These are phyloP conservation scores for Starmera quercuum DNA, from an alignment of 805 yeast species.

Conservation along the genomic window DNA sequence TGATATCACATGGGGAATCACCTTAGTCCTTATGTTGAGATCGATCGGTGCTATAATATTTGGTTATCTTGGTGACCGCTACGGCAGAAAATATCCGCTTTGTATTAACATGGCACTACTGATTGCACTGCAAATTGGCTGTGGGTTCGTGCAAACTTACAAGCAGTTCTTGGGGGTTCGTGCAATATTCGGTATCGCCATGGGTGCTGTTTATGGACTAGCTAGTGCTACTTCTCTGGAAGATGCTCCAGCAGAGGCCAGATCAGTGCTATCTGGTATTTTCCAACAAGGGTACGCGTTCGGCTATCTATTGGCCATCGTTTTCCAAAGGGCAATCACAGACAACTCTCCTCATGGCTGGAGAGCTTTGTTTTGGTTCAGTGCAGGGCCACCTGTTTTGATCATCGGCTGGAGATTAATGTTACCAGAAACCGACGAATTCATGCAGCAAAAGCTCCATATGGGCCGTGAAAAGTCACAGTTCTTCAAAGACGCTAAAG, in stretches of 20 bases:
- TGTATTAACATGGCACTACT: constrained; percentile 37
- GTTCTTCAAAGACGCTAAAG: constrained; percentile 24
- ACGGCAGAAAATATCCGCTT: constrained; percentile 56
- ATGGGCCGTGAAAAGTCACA: constrained; percentile 22
- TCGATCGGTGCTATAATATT: constrained; percentile 59
- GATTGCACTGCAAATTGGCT: constrained; percentile 50
- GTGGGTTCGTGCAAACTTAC: constrained; percentile 52
- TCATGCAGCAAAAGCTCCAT: constrained; percentile 31
- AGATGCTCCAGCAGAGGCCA: constrained; percentile 41
- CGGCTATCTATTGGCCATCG: constrained; percentile 58
- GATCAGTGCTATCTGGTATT: constrained; percentile 56
- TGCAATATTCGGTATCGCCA: constrained; percentile 52
- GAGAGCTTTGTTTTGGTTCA: constrained; percentile 65
- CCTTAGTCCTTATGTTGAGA: constrained; percentile 61
- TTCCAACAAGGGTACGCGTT: constrained; percentile 79
- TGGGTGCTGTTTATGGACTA: constrained; percentile 43
- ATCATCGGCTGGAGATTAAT: constrained; percentile 33
- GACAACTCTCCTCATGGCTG: constrained; percentile 45
- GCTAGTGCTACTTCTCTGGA: constrained; percentile 36
- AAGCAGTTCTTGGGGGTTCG: constrained; percentile 53
- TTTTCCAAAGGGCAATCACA: constrained; percentile 57
- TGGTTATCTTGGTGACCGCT: constrained; percentile 51
- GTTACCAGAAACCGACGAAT: constrained; percentile 48
- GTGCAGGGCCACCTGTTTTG: constrained; percentile 47
- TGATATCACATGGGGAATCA: constrained; percentile 53